Conservation (phyloP, 2,329 filamentous ascomycete species). For the Pseudogymnoascus sp. region DNA sequence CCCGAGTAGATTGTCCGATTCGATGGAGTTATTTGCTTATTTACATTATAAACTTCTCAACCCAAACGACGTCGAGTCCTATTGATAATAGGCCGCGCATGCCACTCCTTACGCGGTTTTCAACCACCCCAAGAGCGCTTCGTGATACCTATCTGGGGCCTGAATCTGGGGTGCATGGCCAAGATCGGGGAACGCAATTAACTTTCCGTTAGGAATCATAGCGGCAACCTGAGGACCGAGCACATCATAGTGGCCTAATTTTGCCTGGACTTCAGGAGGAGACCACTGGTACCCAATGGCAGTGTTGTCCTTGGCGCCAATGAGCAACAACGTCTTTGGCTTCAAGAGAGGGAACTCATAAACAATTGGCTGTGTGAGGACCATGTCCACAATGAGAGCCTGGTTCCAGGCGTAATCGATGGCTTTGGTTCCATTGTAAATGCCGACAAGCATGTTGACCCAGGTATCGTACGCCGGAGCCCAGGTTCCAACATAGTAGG, state of each 20-base stretch:
- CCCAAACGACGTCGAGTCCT: not conserved
- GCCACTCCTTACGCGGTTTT: not conserved
- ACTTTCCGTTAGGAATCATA: slow-evolving; percentile 36
- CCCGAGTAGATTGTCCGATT: not conserved
- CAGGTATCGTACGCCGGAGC: slow-evolving; percentile 43
- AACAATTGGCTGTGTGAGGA: slow-evolving; percentile 45
- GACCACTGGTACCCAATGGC: not conserved
- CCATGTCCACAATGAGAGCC: slow-evolving; percentile 47
- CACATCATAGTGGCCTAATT: slow-evolving; percentile 40
- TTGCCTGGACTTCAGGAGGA: slow-evolving; percentile 32
- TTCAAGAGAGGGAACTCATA: slow-evolving; percentile 43
- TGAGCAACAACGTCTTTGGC: slow-evolving; percentile 41
- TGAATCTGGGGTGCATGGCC: slow-evolving; percentile 47
- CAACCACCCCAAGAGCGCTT: slow-evolving; percentile 38
- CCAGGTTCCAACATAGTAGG: slow-evolving; percentile 45
- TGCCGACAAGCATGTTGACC: slow-evolving; percentile 47
- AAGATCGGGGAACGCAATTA: slow-evolving; percentile 39
- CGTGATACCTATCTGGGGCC: slow-evolving; percentile 38
- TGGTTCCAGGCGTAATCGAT: slow-evolving; percentile 39
- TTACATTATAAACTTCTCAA: not conserved
- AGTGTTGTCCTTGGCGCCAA: slow-evolving; percentile 44
- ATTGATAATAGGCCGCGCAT: not conserved
- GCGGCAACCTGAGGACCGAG: slow-evolving; percentile 37
- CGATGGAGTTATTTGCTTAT: not conserved
- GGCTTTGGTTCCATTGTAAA: slow-evolving; percentile 41